Evolutionary conservation across 306 rosid species (phyloP), one percentile per base, ranked within the genome.

Genomic region (Carpinus fangiana): DNA sequence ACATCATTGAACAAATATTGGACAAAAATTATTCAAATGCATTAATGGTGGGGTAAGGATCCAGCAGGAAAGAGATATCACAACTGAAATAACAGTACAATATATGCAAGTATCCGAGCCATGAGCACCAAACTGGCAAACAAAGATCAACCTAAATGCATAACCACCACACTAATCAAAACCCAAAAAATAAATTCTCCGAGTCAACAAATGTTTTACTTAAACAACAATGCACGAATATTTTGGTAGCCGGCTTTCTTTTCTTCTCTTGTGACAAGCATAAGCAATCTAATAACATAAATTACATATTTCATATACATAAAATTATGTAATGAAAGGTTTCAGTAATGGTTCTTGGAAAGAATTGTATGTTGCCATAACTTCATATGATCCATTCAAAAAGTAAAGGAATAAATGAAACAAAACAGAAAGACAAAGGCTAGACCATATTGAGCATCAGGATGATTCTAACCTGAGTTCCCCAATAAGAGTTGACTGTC

Each of bases 401-500:
- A 70, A 26, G 34, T 12, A 7, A 41, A 47, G 36, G 20, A 71
- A 59, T 17, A 66, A 36, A 46, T 54, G 34, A 72, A 80, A 23
- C 4, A 2, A 17, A 26, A 61, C 52, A 12, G 48, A 53, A 75
- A 77, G 41, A 38, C 41, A 74, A 48, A 53, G 78, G 13, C n/a
- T 75, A 54, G 21, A 77, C 48, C 51, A 60, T 20, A 43, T 57
- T 64, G 51, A 70, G 51, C 38, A 66, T 51, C 38, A 47, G 41
- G 65, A 73, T 31, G 56, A 66, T 26, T 73, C 86, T 79, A 46
- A 94, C 98, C 98, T 90, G 98, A 55, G 98, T 91, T 81, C 94
- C 98, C 98, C 98, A 95, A 28, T 89, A 95, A 41, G 98, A 95
- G 87, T 95, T 95, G 84, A 91, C 38, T 74, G 90, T 92, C 84